Evolutionary conservation across 83 land plant species (phyloP).

Genomic region (Picea engelmannii): DNA sequence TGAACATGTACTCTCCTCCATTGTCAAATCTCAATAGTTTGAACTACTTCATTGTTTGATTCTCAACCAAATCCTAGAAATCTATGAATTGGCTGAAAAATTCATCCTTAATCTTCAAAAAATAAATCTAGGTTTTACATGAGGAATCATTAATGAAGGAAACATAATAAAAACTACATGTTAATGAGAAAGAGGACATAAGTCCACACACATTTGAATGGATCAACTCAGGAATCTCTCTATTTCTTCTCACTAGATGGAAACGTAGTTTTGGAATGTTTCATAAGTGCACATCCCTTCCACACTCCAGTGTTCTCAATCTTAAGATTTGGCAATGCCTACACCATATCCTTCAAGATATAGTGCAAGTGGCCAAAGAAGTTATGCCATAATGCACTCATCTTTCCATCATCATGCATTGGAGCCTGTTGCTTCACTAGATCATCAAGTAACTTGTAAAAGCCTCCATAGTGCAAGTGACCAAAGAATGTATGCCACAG

Average conservation of each 20-base stretch:
- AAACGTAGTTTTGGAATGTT: background rate
- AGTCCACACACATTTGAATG: background rate
- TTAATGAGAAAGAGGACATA: background rate
- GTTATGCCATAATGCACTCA: background rate
- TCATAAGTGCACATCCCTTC: background rate
- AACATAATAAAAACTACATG: background rate
- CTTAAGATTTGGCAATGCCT: background rate
- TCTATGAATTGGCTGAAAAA: background rate
- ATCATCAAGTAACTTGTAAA: too few species aligned
- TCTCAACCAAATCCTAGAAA: background rate
- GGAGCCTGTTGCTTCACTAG: too few species aligned
- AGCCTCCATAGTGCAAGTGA: too few species aligned
- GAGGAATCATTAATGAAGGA: background rate
- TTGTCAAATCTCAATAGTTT: background rate
- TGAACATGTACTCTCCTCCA: background rate
- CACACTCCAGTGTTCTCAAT: background rate
- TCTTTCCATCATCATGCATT: background rate
- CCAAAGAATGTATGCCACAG: too few species aligned
- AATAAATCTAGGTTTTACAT: background rate
- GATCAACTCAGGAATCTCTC: background rate
- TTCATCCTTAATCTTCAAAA: background rate
- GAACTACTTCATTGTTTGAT: background rate
- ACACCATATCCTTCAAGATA: background rate
- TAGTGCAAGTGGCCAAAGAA: background rate
- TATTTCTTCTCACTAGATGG: background rate